Base-by-base conservation (phyloP, 352 stramenopile species). In the Discostella stelligera region DNA sequence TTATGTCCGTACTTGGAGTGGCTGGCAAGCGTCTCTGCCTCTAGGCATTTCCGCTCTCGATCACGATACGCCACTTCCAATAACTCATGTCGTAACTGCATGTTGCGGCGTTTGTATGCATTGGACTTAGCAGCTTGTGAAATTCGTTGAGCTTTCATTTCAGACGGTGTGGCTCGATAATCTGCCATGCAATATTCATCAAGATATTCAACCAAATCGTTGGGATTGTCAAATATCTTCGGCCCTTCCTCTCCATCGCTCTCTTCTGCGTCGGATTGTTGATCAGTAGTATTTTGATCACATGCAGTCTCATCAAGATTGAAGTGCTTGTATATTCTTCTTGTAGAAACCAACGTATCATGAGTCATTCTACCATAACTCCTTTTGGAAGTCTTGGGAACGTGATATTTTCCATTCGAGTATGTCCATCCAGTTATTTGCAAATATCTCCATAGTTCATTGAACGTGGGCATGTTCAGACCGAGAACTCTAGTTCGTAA, bases 201-300 rank as follows among this genome's bases (percentile, higher is more conserved):
- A 30, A 84, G 71, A 18, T 84, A 84, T 13, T 72, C 66, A 27
- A 84, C 60, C 14, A 84, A 48, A 14, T 84, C 70, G 67, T 84
- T 84, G 4, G 65, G 16, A 18, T 16, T 74, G 9, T 39, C 20
- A 49, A 84, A 84, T 14, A 44, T 58, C 44, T 76, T 61, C 21
- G 77, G 77, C 46, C 75, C 75, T 66, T 83, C 69, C 58, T 79
- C 75, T 30, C 71, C 53, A 37, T 41, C 21, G 53, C 8, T 9
- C 18, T 32, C 53, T 37, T 60, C 53, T 32, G n/a, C 60, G 27
- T 67, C 50, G 18, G 53, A 54, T 37, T 20, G 25, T 55, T 62
- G 39, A 3, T 20, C 41, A 23, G 0, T n/a, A 23, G 0, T n/a
- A 27, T 73, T 18, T 25, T 46, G 8, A 69, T 64, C 50, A 10